These are phyloP conservation scores for Kwoniella bestiolae DNA, from an alignment of 768 basidiomycete genomes.

Conservation along the genomic window DNA sequence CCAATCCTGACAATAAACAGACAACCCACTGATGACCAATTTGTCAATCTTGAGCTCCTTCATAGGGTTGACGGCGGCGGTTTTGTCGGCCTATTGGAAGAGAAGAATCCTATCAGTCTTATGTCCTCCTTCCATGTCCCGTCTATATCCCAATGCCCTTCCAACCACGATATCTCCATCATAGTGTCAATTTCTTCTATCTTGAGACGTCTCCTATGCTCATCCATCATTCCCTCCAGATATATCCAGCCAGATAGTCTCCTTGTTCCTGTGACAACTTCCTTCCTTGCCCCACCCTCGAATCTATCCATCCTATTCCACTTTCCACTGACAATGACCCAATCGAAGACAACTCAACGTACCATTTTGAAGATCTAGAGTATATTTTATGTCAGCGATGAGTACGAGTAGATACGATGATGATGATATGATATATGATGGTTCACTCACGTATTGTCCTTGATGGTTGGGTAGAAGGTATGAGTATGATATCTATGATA, in stretches of 20 bases:
- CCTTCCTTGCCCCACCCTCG: not conserved
- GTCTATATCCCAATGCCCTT: not conserved
- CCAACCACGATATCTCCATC: not conserved
- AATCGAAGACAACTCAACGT: constrained; percentile 9
- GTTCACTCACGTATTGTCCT: constrained; percentile 23
- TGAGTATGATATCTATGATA: not conserved
- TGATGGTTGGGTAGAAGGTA: constrained; percentile 22
- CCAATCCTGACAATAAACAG: not conserved
- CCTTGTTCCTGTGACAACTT: not conserved
- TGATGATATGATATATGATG: not conserved
- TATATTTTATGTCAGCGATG: not conserved
- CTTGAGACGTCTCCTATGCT: no score
- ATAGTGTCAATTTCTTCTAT: not conserved
- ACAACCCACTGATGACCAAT: constrained; percentile 93
- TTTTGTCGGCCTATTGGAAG: constrained; percentile 57
- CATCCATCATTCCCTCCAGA: no score
- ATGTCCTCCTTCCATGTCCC: not conserved
- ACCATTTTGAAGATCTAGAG: constrained; percentile 32
- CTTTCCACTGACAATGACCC: not conserved
- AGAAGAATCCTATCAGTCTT: constrained; percentile 11
- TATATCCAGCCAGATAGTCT: not conserved
- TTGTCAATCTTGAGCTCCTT: constrained; percentile 97
- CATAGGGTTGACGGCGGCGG: constrained; percentile 74
- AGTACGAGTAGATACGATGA: not conserved
- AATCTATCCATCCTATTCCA: not conserved